These are phyloP conservation scores for Stropharia rugosoannulata DNA, from an alignment of 768 basidiomycete species.

Conservation along the genomic window DNA sequence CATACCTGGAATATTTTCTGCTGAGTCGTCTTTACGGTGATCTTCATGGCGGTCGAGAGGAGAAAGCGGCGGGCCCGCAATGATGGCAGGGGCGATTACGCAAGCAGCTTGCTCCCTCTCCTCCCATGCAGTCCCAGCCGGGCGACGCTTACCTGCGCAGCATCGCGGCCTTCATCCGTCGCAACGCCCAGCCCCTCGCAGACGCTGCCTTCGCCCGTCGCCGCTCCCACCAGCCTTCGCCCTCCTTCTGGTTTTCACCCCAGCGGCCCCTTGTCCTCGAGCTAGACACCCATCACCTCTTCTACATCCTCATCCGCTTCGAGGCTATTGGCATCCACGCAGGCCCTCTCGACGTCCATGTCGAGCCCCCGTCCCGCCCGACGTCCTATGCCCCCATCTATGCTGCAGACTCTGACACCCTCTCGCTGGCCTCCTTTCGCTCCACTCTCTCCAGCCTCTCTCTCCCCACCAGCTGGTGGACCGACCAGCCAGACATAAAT, in stretches of 20 bases:
- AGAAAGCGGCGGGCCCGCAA: constrained; percentile 17
- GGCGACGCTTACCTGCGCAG: constrained; percentile 79
- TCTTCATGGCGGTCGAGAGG: constrained; percentile 66
- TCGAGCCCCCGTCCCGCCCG: constrained; percentile 73
- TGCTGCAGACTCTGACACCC: constrained; percentile 66
- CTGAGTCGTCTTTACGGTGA: constrained; percentile 94
- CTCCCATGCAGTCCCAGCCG: constrained; percentile 43
- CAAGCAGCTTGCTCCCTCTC: constrained; percentile 4
- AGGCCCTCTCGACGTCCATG: constrained; percentile 76
- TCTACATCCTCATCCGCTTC: constrained; percentile 85
- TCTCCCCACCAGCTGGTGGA: constrained; percentile 75
- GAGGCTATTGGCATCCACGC: constrained; percentile 78
- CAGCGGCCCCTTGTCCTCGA: constrained; percentile 62
- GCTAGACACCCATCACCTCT: constrained; percentile 80
- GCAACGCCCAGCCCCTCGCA: constrained; percentile 73
- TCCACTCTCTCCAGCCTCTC: constrained; percentile 77
- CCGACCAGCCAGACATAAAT: constrained; percentile 56
- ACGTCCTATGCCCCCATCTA: constrained; percentile 71
- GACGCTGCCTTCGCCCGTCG: constrained; percentile 55
- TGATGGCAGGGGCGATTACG: constrained; percentile 10
- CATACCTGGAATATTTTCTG: constrained; percentile 85
- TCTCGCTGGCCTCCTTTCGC: constrained; percentile 72
- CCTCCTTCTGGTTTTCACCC: constrained; percentile 29
- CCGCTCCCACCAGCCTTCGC: constrained; percentile 56
- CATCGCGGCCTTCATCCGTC: constrained; percentile 68